Conservation (phyloP, 768 basidiomycete species). For the Candolleomyces efflorescens region DNA sequence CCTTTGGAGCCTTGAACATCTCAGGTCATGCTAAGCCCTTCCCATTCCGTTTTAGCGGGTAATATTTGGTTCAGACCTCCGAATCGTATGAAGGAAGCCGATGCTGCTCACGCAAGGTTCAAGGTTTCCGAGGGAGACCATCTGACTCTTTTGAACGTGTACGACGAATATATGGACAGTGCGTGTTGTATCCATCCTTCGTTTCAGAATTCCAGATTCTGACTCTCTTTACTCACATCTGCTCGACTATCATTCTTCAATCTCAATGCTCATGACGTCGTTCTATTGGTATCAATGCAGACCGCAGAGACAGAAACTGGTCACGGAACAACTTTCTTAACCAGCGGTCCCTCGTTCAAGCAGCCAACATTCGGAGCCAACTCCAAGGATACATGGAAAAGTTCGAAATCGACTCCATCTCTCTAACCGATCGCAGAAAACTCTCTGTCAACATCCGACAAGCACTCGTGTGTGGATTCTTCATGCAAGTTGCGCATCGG, state of each 20-base stretch:
- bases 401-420: constrained; percentile 74
- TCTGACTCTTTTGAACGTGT: constrained; percentile 90
- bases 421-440: constrained; percentile 63
- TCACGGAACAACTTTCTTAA: constrained; percentile 89
- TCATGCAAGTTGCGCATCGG: constrained; percentile 97
- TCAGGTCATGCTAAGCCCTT: not conserved
- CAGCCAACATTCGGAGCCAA: constrained; percentile 90
- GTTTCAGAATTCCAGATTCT: not conserved
- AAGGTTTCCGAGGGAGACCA: constrained; percentile 97
- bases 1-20: too few species aligned
- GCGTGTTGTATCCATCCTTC: constrained; percentile 20
- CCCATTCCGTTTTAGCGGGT: constrained; percentile 68
- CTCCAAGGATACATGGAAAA: constrained; percentile 90
- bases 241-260: too few species aligned
- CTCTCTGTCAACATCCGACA: constrained; percentile 73
- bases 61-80: constrained; percentile 93
- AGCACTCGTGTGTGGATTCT: constrained; percentile 89
- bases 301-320: constrained; percentile 81
- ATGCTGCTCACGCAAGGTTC: constrained; percentile 83
- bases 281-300: constrained; percentile 26
- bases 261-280: too few species aligned
- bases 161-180: constrained; percentile 88
- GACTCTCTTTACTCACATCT: too few species aligned
- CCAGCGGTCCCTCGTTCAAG: constrained; percentile 76
- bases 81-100: constrained; percentile 84